These are phyloP conservation scores for Austroboletus festivus DNA, from an alignment of 768 basidiomycete genomes.

Conservation along the genomic window DNA sequence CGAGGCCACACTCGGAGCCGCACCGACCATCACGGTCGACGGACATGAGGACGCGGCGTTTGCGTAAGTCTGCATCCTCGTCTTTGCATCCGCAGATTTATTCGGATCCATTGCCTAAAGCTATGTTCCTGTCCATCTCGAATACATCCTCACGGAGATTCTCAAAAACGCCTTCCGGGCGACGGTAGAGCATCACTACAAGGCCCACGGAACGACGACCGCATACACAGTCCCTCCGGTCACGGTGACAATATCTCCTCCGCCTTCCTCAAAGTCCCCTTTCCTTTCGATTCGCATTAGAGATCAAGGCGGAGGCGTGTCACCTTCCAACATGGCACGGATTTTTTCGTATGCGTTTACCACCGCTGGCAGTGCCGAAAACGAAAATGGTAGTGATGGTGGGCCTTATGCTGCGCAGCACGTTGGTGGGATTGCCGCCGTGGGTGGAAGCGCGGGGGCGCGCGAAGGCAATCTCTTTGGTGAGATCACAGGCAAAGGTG, in stretches of 20 bases:
- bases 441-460: conserved; percentile 41
- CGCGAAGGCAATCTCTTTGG: conserved; percentile 61
- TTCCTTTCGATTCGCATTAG: conserved; percentile 78
- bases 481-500: conserved; percentile 73
- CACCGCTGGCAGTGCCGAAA: conserved; percentile 59
- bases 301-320: conserved; percentile 85
- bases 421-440: conserved; percentile 66
- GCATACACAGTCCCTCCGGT: conserved; percentile 54
- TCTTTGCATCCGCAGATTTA: background rate
- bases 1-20: conserved; percentile 75
- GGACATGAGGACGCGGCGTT: conserved; percentile 71
- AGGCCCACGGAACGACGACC: conserved; percentile 35
- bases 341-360: conserved; percentile 94
- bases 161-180: conserved; percentile 91
- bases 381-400: conserved; percentile 41
- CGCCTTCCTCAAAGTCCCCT: conserved; percentile 34
- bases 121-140: conserved; percentile 86
- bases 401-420: conserved; percentile 80
- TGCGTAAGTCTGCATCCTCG: conserved; percentile 52
- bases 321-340: conserved; percentile 65
- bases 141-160: conserved; percentile 88
- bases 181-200: conserved; percentile 72
- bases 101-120: conserved; percentile 36
- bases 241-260: conserved; percentile 65
- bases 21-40: conserved; percentile 66